Base-by-base conservation (phyloP, 2,329 filamentous ascomycete genomes). In the Zymoseptoria brevis region DNA sequence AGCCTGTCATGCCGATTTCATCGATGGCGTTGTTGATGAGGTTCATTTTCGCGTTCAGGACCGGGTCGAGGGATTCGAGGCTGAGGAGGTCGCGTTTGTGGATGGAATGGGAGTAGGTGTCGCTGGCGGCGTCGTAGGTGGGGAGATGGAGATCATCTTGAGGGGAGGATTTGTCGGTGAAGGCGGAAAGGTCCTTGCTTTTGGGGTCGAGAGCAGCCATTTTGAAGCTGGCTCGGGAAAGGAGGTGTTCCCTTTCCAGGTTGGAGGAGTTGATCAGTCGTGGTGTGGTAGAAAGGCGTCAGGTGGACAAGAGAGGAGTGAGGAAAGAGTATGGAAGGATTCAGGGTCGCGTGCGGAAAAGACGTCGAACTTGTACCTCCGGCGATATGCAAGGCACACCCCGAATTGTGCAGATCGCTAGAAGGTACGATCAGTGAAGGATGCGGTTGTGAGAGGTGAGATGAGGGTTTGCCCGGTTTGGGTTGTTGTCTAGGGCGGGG, bases 31-130 rank as follows among this genome's bases (percentile, higher is more conserved):
- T 81, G 69, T 88, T 89, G 60, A 88, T 80, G 26, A 88, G 75
- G 65, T 85, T 80, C 84, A 88, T 88, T 71, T 88, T 88, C 49
- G 80, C 80, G 65, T 83, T 82, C 51, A 88, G 73, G 1, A 81
- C 83, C 4, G 83, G 82, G 67, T 88, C 85, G 26, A 82, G n/a
- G 66, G 82, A 78, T 70, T 87, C 81, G 57, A 78, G 72, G 4
- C 76, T 77, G 13, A 87, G 76, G 22, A 87, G 72, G 65, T 87
- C 84, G 50, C 71, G 73, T 56, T 75, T 76, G 16, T 57, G 53
- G n/a, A 69, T 21, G 19, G 65, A 66, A 41, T 56, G 21, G 13
- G 65, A 64, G 55, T 56, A 19, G 13, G 65, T 63, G 53, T 68
- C 67, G 58, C 54, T 56, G 26, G 56, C 35, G 3, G 49, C 41